Percentiles rank a stretch among this genome's conserved stretches.
Evolutionary conservation across 345 rosid genomes (phyloP).

Genomic region (Sisymbrium altissimum): DNA sequence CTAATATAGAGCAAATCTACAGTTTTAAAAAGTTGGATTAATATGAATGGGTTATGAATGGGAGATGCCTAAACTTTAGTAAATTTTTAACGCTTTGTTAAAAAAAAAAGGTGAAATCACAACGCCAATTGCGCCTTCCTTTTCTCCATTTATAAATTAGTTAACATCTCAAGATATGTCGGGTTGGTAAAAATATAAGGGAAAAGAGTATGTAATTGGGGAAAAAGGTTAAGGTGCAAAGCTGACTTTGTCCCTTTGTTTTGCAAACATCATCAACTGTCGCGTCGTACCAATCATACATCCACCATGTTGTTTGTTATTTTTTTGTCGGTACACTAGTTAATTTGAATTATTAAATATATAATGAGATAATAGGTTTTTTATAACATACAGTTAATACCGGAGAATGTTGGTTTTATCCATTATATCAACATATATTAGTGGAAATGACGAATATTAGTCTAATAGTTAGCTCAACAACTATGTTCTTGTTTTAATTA

Average conservation of each 20-base stretch:
- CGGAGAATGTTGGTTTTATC: neutral
- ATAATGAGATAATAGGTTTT: no score
- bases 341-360: neutral
- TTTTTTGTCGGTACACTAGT: constrained; percentile 27
- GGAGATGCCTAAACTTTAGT: neutral
- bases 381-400: neutral
- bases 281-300: constrained; percentile 29
- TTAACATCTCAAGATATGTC: constrained; percentile 10
- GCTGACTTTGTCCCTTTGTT: constrained; percentile 29
- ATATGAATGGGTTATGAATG: neutral
- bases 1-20: neutral
- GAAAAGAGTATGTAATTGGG: neutral
- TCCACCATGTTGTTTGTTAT: constrained; percentile 27
- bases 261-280: constrained; percentile 25
- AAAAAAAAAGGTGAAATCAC: constrained; percentile 14
- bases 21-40: neutral
- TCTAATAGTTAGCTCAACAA: no score
- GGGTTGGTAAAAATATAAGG: constrained; percentile 20
- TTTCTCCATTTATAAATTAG: constrained; percentile 5
- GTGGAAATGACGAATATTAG: neutral
- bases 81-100: neutral
- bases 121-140: constrained; percentile 30
- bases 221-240: constrained; percentile 10
- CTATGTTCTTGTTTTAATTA: no score
- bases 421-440: neutral